A percentile compares a stretch with the other conserved stretches of the same genome.
Conservation (phyloP, 75 land plant genomes). For the Picea glauca region DNA sequence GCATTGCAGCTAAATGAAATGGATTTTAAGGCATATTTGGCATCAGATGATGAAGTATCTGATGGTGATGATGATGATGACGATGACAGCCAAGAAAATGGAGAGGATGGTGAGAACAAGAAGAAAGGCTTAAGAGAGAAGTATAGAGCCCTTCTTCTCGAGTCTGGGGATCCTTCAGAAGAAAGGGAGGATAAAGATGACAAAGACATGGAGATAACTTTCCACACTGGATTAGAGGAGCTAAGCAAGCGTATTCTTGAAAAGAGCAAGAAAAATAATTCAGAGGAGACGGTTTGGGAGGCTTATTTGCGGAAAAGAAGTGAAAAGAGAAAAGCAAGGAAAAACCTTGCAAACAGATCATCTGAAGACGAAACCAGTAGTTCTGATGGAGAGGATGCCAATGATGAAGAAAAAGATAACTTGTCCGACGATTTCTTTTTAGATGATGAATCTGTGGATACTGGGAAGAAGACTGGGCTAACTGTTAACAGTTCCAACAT, state of each 20-base stretch:
- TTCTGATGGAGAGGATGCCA: constrained; percentile 22
- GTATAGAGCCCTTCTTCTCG: constrained; percentile 46
- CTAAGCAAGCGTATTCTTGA: constrained; percentile 79
- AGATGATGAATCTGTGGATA: constrained; percentile 42
- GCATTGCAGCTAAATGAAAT: constrained; percentile 58
- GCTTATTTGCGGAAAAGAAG: constrained; percentile 68
- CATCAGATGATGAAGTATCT: constrained; percentile 64
- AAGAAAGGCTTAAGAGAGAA: constrained; percentile 31
- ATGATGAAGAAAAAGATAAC: constrained; percentile 9
- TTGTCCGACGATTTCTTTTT: constrained; percentile 61
- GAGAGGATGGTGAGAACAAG: constrained; percentile 27
- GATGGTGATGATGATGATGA: constrained; percentile 25
- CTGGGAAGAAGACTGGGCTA: constrained; percentile 15
- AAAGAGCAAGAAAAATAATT: constrained; percentile 53
- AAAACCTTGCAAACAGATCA: constrained; percentile 31
- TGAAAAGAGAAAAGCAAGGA: constrained; percentile 67
- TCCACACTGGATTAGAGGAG: constrained; percentile 78
- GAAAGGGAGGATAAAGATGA: constrained; percentile 37
- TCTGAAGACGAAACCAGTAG: constrained; percentile 59
- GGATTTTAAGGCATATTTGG: constrained; percentile 73
- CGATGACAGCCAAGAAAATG: constrained; percentile 24
- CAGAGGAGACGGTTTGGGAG: constrained; percentile 90
- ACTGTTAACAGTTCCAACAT: neutral
- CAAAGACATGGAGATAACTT: constrained; percentile 89
- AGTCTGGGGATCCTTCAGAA: constrained; percentile 47